Conservation (phyloP, 305 asterid species). For the Solanum hybrid region DNA sequence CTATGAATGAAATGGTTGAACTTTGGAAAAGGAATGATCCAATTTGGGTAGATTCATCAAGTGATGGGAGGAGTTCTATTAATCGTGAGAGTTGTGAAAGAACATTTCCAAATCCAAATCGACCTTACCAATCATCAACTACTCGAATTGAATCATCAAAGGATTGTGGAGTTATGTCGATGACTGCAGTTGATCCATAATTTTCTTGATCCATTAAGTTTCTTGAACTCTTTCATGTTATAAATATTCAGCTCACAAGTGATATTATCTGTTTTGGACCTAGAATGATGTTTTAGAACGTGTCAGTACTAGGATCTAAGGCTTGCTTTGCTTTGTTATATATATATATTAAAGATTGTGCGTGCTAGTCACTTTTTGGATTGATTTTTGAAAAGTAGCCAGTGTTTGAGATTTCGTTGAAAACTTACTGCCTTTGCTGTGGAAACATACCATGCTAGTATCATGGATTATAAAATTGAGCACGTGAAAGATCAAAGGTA, state of each 20-base stretch:
- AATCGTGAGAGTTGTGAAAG: constrained; percentile 40
- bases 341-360: background rate
- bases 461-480: background rate
- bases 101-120: constrained; percentile 31
- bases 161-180: constrained; percentile 42
- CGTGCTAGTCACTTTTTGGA: background rate
- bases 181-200: constrained; percentile 47
- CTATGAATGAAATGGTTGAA: constrained; percentile 47
- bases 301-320: background rate
- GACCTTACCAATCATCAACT: constrained; percentile 21
- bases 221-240: background rate
- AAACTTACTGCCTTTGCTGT: background rate
- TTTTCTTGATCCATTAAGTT: constrained; percentile 38
- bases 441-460: background rate
- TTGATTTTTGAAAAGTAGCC: background rate
- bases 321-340: background rate
- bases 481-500: background rate
- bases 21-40: constrained; percentile 50
- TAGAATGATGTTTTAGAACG: background rate
- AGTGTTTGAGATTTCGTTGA: background rate
- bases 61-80: constrained; percentile 34
- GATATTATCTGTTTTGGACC: background rate
- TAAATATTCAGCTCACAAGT: background rate
- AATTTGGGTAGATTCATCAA: constrained; percentile 34
- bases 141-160: constrained; percentile 50